A percentile compares a stretch with the other conserved stretches of the same genome.
Conservation (phyloP, 2,329 filamentous ascomycete species). For the Sporothrix humicola region DNA sequence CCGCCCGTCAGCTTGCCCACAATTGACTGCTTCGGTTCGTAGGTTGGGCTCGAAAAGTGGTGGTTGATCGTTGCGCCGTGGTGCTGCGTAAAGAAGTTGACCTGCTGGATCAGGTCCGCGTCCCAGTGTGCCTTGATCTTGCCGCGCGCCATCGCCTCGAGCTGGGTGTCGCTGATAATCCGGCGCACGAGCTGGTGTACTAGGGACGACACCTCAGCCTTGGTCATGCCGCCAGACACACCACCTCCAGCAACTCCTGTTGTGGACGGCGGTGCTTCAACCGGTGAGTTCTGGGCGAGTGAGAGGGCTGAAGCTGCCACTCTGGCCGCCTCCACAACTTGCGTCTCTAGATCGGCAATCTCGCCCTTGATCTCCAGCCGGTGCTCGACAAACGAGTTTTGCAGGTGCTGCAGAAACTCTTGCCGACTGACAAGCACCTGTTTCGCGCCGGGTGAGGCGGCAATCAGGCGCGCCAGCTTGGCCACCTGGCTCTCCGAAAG, state of each 20-base stretch:
- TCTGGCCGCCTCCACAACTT: slow-evolving; percentile 37
- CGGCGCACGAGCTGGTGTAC: slow-evolving; percentile 52
- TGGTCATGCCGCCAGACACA: slow-evolving; percentile 45
- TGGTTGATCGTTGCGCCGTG: slow-evolving; percentile 70
- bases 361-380: slow-evolving; percentile 50
- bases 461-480: slow-evolving; percentile 48
- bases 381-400: slow-evolving; percentile 49
- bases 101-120: slow-evolving; percentile 54
- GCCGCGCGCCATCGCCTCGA: slow-evolving; percentile 55
- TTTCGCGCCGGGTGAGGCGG: slow-evolving; percentile 43
- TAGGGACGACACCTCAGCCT: slow-evolving; percentile 50
- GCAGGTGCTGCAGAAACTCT: slow-evolving; percentile 55
- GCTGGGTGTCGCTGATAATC: slow-evolving; percentile 52
- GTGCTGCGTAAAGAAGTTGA: slow-evolving; percentile 76
- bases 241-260: slow-evolving; percentile 29
- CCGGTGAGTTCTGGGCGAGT: not conserved
- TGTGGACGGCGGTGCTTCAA: not conserved
- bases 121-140: slow-evolving; percentile 54
- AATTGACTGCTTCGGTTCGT: slow-evolving; percentile 38
- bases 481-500: slow-evolving; percentile 46
- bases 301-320: slow-evolving; percentile 28
- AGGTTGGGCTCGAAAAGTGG: slow-evolving; percentile 64
- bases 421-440: slow-evolving; percentile 53
- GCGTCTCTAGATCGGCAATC: slow-evolving; percentile 47
- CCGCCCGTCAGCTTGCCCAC: slow-evolving; percentile 33